These are phyloP conservation scores for Brassica juncea DNA, from an alignment of 345 rosid genomes.

Conservation along the genomic window DNA sequence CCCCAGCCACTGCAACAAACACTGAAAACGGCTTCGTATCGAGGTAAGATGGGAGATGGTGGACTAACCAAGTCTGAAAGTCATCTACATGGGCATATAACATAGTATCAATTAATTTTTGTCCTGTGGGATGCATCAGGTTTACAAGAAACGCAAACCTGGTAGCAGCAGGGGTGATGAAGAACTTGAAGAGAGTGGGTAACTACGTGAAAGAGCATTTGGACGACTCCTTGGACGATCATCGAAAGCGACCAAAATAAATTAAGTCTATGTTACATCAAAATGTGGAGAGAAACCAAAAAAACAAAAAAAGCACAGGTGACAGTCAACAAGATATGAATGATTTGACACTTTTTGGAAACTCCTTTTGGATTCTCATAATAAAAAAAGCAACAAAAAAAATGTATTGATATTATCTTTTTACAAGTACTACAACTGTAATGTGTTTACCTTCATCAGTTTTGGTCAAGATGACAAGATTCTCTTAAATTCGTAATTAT, in stretches of 20 bases:
- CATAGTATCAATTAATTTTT: neutral
- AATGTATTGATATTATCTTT: slow-evolving; percentile 4
- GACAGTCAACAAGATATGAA: slow-evolving; percentile 16
- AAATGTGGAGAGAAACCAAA: slow-evolving; percentile 1
- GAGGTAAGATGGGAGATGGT: slow-evolving; percentile 43
- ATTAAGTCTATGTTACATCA: neutral
- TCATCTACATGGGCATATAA: slow-evolving; percentile 6
- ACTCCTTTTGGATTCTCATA: slow-evolving; percentile 9
- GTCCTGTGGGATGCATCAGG: slow-evolving; percentile 12
- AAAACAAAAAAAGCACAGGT: slow-evolving; percentile 1
- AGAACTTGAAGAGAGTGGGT: slow-evolving; percentile 60
- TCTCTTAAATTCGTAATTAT: neutral
- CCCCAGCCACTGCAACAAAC: slow-evolving; percentile 15
- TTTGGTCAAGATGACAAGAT: slow-evolving; percentile 9
- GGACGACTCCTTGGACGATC: slow-evolving; percentile 53
- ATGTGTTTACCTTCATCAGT: neutral
- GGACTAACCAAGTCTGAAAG: neutral
- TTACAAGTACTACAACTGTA: neutral
- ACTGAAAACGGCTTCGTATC: slow-evolving; percentile 52
- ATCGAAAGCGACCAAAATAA: slow-evolving; percentile 61
- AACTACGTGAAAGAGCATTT: slow-evolving; percentile 54
- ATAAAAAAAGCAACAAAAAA: slow-evolving; percentile 2
- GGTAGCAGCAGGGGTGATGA: slow-evolving; percentile 66
- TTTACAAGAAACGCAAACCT: slow-evolving; percentile 61
- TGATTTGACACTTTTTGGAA: slow-evolving; percentile 19